A percentile compares a stretch with the other conserved stretches of the same genome.
phyloP scores from a whole-genome alignment of 2,329 filamentous ascomycete genomes.

The Sclerotinia trifoliorum region DNA sequence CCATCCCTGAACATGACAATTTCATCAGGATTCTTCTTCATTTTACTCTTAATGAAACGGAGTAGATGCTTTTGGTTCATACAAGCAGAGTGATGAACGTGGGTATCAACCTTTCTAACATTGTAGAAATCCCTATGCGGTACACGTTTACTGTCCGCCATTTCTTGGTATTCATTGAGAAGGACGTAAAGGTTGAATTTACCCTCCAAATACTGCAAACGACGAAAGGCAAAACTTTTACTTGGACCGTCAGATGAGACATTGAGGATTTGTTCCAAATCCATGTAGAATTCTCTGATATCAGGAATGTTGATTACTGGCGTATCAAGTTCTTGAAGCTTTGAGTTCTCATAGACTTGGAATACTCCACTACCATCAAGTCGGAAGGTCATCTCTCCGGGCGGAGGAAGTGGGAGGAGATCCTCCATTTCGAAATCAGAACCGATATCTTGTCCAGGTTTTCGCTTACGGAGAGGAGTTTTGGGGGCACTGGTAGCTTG shows the following conservation, averaged over 20 bases:
- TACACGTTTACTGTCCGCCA: conserved; percentile 95
- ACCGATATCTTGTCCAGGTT: conserved; percentile 85
- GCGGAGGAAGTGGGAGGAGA: conserved; percentile 67
- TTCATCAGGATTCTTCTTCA: conserved; percentile 97
- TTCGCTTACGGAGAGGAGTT: conserved; percentile 61
- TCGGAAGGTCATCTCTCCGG: conserved; percentile 68
- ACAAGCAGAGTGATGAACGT: conserved; percentile 97
- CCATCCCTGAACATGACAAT: conserved; percentile 89
- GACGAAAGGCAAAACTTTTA: conserved; percentile 95
- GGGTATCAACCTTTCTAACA: conserved; percentile 96
- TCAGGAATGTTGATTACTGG: conserved; percentile 85
- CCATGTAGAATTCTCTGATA: conserved; percentile 92
- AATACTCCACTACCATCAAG: conserved; percentile 85
- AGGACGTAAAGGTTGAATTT: conserved; percentile 95
- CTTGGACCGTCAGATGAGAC: conserved; percentile 94
- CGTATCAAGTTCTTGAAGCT: conserved; percentile 58
- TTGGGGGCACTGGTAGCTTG: conserved; percentile 43
- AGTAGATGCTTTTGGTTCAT: conserved; percentile 99
- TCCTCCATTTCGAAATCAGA: conserved; percentile 88
- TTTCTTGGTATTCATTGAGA: conserved; percentile 96
- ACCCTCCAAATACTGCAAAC: conserved; percentile 91
- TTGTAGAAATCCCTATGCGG: conserved; percentile 99
- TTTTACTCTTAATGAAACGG: conserved; percentile 99
- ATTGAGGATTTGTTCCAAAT: conserved; percentile 80
- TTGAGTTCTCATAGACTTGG: conserved; percentile 78